Evolutionary conservation across 305 asterid genomes (phyloP).

Genomic region (Euphrasia arctica): DNA sequence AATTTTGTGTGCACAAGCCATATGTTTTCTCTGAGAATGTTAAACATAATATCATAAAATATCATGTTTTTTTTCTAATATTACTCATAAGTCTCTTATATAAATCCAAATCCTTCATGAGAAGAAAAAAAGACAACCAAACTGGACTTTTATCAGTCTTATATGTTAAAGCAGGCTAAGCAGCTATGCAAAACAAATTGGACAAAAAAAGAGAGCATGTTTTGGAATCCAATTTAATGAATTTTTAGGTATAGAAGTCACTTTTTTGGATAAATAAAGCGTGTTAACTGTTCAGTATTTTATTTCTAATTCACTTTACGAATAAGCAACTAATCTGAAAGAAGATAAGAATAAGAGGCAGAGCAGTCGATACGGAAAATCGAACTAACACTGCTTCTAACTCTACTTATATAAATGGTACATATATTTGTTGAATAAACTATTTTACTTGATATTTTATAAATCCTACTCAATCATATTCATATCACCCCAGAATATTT

Average conservation of each 20-base stretch:
- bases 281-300: too few species aligned
- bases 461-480: not conserved
- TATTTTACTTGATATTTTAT: not conserved
- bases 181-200: too few species aligned
- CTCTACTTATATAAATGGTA: not conserved
- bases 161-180: not conserved
- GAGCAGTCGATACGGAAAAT: too few species aligned
- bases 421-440: not conserved
- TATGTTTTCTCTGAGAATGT: slow-evolving; percentile 16
- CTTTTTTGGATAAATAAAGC: too few species aligned
- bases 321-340: too few species aligned
- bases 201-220: too few species aligned
- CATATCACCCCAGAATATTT: not conserved
- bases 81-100: not conserved
- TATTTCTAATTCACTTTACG: too few species aligned
- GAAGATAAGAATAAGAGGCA: too few species aligned
- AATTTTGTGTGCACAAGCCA: slow-evolving; percentile 20
- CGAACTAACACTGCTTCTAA: not conserved
- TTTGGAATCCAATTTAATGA: too few species aligned
- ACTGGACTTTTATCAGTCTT: not conserved
- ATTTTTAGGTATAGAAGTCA: too few species aligned
- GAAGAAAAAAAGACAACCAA: not conserved
- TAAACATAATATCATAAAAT: slow-evolving; percentile 13
- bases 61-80: not conserved
- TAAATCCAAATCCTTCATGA: slow-evolving; percentile 5